Conservation (phyloP, 805 yeast species). For the Priceomyces fermenticarens region DNA sequence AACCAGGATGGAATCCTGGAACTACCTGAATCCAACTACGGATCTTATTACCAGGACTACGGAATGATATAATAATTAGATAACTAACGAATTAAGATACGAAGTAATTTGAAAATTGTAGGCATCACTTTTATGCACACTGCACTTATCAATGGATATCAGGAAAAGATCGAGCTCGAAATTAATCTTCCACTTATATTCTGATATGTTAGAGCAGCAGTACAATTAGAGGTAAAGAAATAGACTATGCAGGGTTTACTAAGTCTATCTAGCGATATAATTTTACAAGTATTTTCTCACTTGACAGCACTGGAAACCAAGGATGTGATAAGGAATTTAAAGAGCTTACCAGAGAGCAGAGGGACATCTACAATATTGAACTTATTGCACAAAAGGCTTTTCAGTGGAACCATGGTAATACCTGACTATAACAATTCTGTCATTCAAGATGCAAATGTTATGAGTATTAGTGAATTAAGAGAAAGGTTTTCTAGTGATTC, state of each 20-base stretch:
- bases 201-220: background rate
- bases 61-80: background rate
- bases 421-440: background rate
- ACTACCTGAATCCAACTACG: slow-evolving; percentile 14
- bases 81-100: background rate
- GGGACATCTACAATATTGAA: slow-evolving; percentile 2
- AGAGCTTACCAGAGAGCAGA: background rate
- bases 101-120: background rate
- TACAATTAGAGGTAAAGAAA: background rate
- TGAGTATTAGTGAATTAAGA: slow-evolving; percentile 13
- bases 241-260: background rate
- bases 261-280: slow-evolving; percentile 18
- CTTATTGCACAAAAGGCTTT: slow-evolving; percentile 18
- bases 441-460: slow-evolving; percentile 9
- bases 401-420: slow-evolving; percentile 14
- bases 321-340: slow-evolving; percentile 3
- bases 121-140: background rate
- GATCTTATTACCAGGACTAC: slow-evolving; percentile 14
- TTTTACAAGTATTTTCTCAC: slow-evolving; percentile 11
- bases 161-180: background rate
- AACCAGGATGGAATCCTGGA: no score
- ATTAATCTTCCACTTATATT: background rate
- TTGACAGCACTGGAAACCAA: slow-evolving; percentile 13
- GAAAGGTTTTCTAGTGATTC: slow-evolving; percentile 6
- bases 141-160: background rate